Conservation (phyloP, 768 basidiomycete genomes). For the Phylloporus arenicola region DNA sequence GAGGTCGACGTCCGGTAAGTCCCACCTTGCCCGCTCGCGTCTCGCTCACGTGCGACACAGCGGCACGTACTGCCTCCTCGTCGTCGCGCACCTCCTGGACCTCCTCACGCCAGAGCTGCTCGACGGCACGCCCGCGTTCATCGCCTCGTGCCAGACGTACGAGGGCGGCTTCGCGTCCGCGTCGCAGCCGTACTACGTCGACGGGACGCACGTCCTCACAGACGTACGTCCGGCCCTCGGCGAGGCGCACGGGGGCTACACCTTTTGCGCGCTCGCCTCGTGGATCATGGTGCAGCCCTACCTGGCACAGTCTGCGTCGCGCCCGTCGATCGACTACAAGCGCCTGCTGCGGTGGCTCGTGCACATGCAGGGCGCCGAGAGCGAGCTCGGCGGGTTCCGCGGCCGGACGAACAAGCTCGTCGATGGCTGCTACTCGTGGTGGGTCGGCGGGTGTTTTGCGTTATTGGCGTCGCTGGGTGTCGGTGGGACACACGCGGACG, state of each 20-base stretch:
- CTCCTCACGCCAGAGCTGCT: slow-evolving; percentile 87
- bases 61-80: slow-evolving; percentile 91
- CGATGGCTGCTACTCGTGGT: slow-evolving; percentile 99
- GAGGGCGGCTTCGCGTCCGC: slow-evolving; percentile 91
- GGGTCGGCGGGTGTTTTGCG: slow-evolving; percentile 87
- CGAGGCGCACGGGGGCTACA: slow-evolving; percentile 97
- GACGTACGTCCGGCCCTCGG: slow-evolving; percentile 72
- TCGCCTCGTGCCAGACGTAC: slow-evolving; percentile 92
- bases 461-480: slow-evolving; percentile 60
- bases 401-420: slow-evolving; percentile 98
- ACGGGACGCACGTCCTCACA: slow-evolving; percentile 27
- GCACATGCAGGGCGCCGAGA: slow-evolving; percentile 76
- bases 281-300: slow-evolving; percentile 74
- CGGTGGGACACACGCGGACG: slow-evolving; percentile 19
- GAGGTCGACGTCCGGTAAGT: slow-evolving; percentile 90
- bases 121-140: slow-evolving; percentile 66
- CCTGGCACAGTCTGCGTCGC: slow-evolving; percentile 15
- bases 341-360: slow-evolving; percentile 75
- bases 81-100: slow-evolving; percentile 75
- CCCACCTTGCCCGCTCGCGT: background rate
- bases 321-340: slow-evolving; percentile 49
- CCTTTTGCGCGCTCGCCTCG: slow-evolving; percentile 85
- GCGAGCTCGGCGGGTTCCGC: slow-evolving; percentile 87
- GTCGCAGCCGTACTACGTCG: slow-evolving; percentile 60
- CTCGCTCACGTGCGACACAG: slow-evolving; percentile 33